These are phyloP conservation scores for Hyaloscypha bicolor DNA, from an alignment of 495 filamentous ascomycete genomes.

Conservation along the genomic window DNA sequence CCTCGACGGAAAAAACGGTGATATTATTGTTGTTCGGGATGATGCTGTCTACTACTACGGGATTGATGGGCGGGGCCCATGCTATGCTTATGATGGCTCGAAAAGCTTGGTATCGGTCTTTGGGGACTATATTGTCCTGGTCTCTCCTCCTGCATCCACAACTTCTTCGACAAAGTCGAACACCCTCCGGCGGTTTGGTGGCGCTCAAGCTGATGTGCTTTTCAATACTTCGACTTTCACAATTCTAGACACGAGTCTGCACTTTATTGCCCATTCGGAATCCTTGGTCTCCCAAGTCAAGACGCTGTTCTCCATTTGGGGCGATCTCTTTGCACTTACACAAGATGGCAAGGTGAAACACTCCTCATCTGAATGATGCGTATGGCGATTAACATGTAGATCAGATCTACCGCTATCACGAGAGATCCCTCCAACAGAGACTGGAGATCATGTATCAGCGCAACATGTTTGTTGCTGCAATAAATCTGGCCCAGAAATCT, in stretches of 20 bases:
- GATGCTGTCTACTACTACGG: conserved; percentile 96
- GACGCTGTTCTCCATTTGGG: conserved; percentile 84
- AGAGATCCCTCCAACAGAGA: conserved; percentile 87
- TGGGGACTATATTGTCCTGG: conserved; percentile 83
- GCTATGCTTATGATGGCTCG: conserved; percentile 85
- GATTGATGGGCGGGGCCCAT: conserved; percentile 78
- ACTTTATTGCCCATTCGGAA: conserved; percentile 90
- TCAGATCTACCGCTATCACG: conserved; percentile 85
- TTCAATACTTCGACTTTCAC: conserved; percentile 86
- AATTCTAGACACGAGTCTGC: conserved; percentile 84
- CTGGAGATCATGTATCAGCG: conserved; percentile 93
- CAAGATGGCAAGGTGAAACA: conserved; percentile 80
- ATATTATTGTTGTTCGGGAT: conserved; percentile 87
- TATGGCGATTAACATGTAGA: conserved; percentile 14
- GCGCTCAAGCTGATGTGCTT: conserved; percentile 67
- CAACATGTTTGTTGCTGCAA: conserved; percentile 88
- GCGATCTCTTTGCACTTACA: conserved; percentile 83
- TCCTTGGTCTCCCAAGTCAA: conserved; percentile 77
- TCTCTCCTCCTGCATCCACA: conserved; percentile 73
- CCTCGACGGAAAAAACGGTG: conserved; percentile 72
- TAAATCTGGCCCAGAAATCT: conserved; percentile 89
- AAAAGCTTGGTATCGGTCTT: conserved; percentile 83
- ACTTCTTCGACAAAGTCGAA: conserved; percentile 47
- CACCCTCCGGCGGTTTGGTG: conserved; percentile 62
- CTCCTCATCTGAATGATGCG: neutral